Evolutionary conservation across 2,329 filamentous ascomycete species (phyloP).

Genomic region (Fusarium annulatum): DNA sequence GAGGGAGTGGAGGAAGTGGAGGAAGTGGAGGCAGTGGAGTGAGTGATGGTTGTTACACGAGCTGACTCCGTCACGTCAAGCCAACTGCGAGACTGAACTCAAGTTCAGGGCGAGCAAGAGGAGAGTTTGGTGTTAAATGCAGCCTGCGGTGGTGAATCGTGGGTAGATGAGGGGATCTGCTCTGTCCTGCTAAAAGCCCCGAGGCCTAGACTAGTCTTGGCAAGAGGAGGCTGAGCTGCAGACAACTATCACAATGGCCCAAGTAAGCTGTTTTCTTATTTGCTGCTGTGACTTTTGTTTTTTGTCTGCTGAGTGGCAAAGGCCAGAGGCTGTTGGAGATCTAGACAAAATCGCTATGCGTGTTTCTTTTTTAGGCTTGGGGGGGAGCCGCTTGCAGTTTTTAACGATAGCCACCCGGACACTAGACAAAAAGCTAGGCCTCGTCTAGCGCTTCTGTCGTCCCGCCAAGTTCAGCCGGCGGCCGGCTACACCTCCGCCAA

Average conservation of each 20-base stretch:
- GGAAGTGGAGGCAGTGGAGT: constrained; percentile 31
- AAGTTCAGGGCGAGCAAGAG: constrained; percentile 13
- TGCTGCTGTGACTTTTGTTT: constrained; percentile 7
- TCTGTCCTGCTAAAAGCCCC: constrained; percentile 28
- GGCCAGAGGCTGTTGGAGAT: constrained; percentile 24
- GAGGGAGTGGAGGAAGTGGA: constrained; percentile 36
- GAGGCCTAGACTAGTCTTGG: constrained; percentile 32
- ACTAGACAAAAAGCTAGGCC: constrained; percentile 19
- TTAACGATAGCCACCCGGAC: constrained; percentile 36
- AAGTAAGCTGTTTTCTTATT: not conserved
- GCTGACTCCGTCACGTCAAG: constrained; percentile 32
- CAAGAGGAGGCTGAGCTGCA: constrained; percentile 35
- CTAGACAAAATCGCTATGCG: constrained; percentile 21
- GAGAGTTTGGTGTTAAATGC: constrained; percentile 35
- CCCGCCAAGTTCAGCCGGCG: constrained; percentile 32
- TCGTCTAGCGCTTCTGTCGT: constrained; percentile 26
- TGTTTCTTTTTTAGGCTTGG: constrained; percentile 40
- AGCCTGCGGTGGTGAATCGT: constrained; percentile 17
- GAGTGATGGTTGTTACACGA: constrained; percentile 34
- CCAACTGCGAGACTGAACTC: constrained; percentile 4
- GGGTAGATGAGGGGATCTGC: constrained; percentile 13
- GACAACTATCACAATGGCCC: constrained; percentile 10
- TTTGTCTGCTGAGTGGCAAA: constrained; percentile 33
- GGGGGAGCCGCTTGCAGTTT: constrained; percentile 40
- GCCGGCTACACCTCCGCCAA: constrained; percentile 14